phyloP scores from a whole-genome alignment of 306 rosid species.

The Glycine soja region DNA sequence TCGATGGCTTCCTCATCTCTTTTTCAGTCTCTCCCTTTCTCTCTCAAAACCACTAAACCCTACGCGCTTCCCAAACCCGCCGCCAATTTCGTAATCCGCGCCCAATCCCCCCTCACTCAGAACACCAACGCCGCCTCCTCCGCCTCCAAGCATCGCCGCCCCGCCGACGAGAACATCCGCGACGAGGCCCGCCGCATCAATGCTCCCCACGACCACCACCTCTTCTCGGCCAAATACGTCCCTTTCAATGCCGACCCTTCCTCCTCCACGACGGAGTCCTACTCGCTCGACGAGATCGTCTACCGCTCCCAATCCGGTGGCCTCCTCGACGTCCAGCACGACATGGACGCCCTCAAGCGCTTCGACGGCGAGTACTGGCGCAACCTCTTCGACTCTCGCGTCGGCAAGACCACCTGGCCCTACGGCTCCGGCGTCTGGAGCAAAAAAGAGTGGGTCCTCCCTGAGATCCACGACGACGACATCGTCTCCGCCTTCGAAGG shows the following conservation, averaged over 20 bases:
- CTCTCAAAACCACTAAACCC: conserved; percentile 34
- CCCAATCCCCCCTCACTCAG: conserved; percentile 46
- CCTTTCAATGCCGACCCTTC: conserved; percentile 71
- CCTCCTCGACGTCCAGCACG: conserved; percentile 83
- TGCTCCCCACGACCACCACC: conserved; percentile 48
- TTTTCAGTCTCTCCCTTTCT: conserved; percentile 44
- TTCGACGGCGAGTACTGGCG: conserved; percentile 84
- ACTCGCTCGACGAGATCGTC: conserved; percentile 88
- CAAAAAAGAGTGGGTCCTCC: conserved; percentile 88
- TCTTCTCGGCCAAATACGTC: conserved; percentile 80
- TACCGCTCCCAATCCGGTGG: conserved; percentile 80
- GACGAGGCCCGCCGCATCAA: conserved; percentile 83
- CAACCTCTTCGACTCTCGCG: conserved; percentile 75
- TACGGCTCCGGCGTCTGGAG: conserved; percentile 91
- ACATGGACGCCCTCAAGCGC: conserved; percentile 66
- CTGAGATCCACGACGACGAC: conserved; percentile 75
- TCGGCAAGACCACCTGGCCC: conserved; percentile 88
- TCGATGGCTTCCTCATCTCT: conserved; percentile 52
- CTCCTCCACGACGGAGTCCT: conserved; percentile 56
- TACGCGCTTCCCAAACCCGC: conserved; percentile 9
- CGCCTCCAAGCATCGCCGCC: conserved; percentile 59
- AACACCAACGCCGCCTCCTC: neutral
- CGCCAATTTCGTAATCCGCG: conserved; percentile 39
- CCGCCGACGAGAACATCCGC: conserved; percentile 73
- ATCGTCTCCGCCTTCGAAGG: conserved; percentile 85